phyloP scores from a whole-genome alignment of 2,329 filamentous ascomycete species.

The Epichloe elymi region DNA sequence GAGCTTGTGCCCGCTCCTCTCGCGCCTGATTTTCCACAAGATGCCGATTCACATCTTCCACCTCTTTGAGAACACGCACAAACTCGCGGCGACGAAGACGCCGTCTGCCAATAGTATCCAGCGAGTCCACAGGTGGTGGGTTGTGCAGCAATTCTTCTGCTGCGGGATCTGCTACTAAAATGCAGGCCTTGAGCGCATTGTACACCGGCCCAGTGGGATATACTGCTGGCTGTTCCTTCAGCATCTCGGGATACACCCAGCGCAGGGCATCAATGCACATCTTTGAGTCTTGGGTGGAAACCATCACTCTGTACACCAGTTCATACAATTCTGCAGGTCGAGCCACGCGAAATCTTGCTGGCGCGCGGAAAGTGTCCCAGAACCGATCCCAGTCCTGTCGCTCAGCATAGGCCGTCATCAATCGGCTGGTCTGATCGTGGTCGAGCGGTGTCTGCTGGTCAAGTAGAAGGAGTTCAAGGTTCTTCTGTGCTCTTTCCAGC shows the following conservation, averaged over 20 bases:
- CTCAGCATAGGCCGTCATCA: constrained; percentile 33
- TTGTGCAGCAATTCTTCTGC: constrained; percentile 23
- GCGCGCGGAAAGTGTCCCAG: constrained; percentile 46
- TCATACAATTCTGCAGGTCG: constrained; percentile 43
- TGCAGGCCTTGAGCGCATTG: constrained; percentile 37
- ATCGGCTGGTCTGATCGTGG: constrained; percentile 23
- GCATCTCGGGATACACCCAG: constrained; percentile 47
- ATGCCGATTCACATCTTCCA: constrained; percentile 14
- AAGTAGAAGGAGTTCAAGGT: constrained; percentile 32
- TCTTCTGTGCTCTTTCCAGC: constrained; percentile 27
- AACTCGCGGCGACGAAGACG: constrained; percentile 20
- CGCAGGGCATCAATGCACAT: constrained; percentile 35
- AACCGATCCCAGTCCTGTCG: constrained; percentile 41
- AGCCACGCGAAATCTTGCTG: constrained; percentile 32
- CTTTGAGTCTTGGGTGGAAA: constrained; percentile 26
- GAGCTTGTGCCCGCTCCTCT: constrained; percentile 7
- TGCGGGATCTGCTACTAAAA: constrained; percentile 39
- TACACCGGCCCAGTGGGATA: constrained; percentile 29
- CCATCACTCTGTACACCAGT: constrained; percentile 36
- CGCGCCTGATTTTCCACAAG: constrained; percentile 5
- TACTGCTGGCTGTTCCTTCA: constrained; percentile 38
- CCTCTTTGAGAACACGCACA: constrained; percentile 18
- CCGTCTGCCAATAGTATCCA: constrained; percentile 8
- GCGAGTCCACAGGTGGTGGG: constrained; percentile 4
- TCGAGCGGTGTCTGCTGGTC: constrained; percentile 25